Evolutionary conservation across 2,329 filamentous ascomycete species (phyloP).

Genomic region (Truncatella angustata): DNA sequence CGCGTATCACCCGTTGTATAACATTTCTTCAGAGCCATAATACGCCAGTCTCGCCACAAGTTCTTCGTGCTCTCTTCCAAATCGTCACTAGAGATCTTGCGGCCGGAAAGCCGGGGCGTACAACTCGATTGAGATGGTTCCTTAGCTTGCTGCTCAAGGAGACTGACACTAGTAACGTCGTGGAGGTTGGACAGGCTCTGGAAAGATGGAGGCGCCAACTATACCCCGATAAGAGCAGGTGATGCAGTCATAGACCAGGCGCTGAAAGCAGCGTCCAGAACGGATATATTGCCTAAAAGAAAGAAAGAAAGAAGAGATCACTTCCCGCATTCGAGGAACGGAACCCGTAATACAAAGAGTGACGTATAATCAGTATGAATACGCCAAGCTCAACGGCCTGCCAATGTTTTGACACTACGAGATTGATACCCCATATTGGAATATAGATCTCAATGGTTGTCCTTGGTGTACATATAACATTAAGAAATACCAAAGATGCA

Average conservation of each 20-base stretch:
- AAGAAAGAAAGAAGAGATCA: no score
- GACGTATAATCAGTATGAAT: no score
- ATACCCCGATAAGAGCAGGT: background rate
- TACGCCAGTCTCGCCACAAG: conserved; percentile 17
- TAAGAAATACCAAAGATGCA: conserved; percentile 11
- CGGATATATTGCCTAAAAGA: no score
- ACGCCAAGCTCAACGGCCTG: no score
- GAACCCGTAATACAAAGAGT: no score
- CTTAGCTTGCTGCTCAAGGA: conserved; percentile 28
- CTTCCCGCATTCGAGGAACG: no score
- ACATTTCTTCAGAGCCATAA: conserved; percentile 24
- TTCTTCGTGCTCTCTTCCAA: conserved; percentile 29
- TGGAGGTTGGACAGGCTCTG: conserved; percentile 17
- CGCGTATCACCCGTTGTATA: conserved; percentile 31
- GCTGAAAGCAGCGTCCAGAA: no score
- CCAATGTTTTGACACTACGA: no score
- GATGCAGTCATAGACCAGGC: background rate
- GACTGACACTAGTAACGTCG: conserved; percentile 22
- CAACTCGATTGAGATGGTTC: conserved; percentile 33
- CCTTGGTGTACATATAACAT: conserved; percentile 17
- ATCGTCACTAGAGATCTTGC: conserved; percentile 34
- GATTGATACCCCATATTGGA: no score
- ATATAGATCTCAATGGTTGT: no score
- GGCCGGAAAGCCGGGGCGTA: conserved; percentile 31
- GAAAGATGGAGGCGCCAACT: conserved; percentile 16